These are phyloP conservation scores for Naumovozyma dairenensis DNA, from an alignment of 805 yeast genomes.

Conservation along the genomic window DNA sequence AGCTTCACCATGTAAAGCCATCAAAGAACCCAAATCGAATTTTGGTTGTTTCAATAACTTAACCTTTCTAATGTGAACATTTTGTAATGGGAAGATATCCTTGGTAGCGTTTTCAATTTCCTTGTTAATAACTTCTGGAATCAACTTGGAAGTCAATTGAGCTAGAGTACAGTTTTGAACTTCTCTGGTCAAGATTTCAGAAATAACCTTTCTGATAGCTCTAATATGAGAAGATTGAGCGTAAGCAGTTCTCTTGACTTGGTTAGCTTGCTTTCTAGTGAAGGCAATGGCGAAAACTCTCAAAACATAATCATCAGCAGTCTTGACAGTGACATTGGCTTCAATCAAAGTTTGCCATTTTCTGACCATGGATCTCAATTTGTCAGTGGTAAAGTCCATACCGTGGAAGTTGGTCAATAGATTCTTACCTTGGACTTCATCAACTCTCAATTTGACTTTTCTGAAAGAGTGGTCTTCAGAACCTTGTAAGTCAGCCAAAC, in stretches of 20 bases:
- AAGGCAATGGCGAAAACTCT: conserved; percentile 95
- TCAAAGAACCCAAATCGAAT: conserved; percentile 92
- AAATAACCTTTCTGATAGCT: conserved; percentile 94
- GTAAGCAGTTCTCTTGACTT: conserved; percentile 93
- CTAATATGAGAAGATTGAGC: conserved; percentile 96
- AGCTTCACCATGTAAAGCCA: conserved; percentile 95
- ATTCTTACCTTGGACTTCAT: conserved; percentile 98
- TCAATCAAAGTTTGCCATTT: conserved; percentile 98
- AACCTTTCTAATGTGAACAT: conserved; percentile 97
- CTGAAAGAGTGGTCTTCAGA: conserved; percentile 98
- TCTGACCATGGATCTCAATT: conserved; percentile 93
- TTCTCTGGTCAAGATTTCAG: conserved; percentile 92
- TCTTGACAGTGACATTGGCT: conserved; percentile 96
- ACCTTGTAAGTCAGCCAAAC: conserved; percentile 95
- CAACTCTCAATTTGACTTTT: conserved; percentile 94
- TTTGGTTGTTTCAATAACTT: conserved; percentile 97
- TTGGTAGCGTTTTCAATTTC: conserved; percentile 95
- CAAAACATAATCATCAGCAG: conserved; percentile 92
- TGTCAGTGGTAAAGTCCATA: conserved; percentile 94
- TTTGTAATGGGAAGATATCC: conserved; percentile 92
- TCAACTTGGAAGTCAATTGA: conserved; percentile 92
- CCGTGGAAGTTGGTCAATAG: conserved; percentile 99
- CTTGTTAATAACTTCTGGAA: conserved; percentile 97
- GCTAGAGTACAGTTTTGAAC: conserved; percentile 90
- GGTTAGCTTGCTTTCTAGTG: conserved; percentile 96